Base-by-base conservation (phyloP, 2,329 filamentous ascomycete species). In the Fusarium sp. region DNA sequence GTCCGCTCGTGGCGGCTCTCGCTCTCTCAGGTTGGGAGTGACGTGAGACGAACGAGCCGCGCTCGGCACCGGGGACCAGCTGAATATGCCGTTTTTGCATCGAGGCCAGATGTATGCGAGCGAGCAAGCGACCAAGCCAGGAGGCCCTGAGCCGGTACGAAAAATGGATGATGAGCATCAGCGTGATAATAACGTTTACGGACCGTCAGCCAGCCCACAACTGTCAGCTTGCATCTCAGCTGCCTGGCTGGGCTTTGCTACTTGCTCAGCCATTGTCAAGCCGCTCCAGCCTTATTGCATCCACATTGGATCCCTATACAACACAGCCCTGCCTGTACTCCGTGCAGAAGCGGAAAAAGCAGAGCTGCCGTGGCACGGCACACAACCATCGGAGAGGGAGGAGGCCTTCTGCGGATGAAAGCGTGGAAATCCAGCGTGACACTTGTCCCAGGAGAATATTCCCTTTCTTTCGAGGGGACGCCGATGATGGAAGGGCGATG, bases 21-120 rank as follows among this genome's bases (percentile, higher is more conserved):
- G 30, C 39, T 58, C 34, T 23, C 39, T 57, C 50, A n/a, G 43
- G 41, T 61, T 56, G 52, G 32, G 34, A 50, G 68, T 75, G 74
- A 72, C 69, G 75, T 76, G 73, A 77, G 73, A 75, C 54, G 66
- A 65, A 25, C 60, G 58, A 71, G 67, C 41, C 58, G 43, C 37
- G 68, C 43, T 10, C 25, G 60, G n/a, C 18, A 34, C 34, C 41
- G 37, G 25, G n/a, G 10, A 60, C 13, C 41, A 61, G 37, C 27
- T 45, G 18, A 61, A 59, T 37, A 39, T 27, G 35, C 23, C 35
- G 34, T 41, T 30, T 27, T 41, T 43, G 34, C 25, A 30, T 20
- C 20, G 54, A 57, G 34, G 54, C 32, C 54, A 57, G 34, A 57
- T 23, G 54, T 34, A 52, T 30, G 48, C 48, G 16, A 52, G 48